phyloP scores from a whole-genome alignment of 768 basidiomycete genomes.

The Lactifluus subvellereus region DNA sequence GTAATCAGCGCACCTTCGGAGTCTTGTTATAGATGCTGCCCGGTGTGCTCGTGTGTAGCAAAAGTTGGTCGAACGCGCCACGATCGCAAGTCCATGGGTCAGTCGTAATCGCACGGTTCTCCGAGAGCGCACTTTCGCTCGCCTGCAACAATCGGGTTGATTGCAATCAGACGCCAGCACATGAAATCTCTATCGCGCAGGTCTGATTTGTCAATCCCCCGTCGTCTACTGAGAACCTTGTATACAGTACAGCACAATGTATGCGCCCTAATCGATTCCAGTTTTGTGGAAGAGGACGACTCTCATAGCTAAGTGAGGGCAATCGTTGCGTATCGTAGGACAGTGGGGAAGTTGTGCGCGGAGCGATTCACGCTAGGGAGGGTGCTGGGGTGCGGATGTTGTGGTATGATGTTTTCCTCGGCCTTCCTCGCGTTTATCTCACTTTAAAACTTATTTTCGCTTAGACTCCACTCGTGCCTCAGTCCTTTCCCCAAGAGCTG shows the following conservation, averaged over 20 bases:
- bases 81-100: slow-evolving; percentile 87
- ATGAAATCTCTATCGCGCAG: slow-evolving; percentile 96
- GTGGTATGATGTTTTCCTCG: too few species aligned
- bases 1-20: slow-evolving; percentile 63
- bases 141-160: slow-evolving; percentile 82
- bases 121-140: slow-evolving; percentile 69
- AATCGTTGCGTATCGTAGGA: too few species aligned
- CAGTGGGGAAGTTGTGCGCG: too few species aligned
- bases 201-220: slow-evolving; percentile 98
- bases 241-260: slow-evolving; percentile 44
- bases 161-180: slow-evolving; percentile 97
- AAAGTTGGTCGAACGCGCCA: slow-evolving; percentile 88
- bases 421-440: too few species aligned
- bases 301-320: too few species aligned
- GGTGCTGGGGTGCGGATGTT: too few species aligned
- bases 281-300: too few species aligned
- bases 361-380: too few species aligned
- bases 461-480: too few species aligned
- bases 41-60: slow-evolving; percentile 89
- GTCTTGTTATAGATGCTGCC: slow-evolving; percentile 98
- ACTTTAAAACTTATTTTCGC: too few species aligned
- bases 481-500: too few species aligned
- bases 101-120: slow-evolving; percentile 96
- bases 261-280: too few species aligned
- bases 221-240: slow-evolving; percentile 94